These are phyloP conservation scores for Paramecium pentaurelia DNA, from an alignment of 73 alveolate genomes.

Conservation along the genomic window DNA sequence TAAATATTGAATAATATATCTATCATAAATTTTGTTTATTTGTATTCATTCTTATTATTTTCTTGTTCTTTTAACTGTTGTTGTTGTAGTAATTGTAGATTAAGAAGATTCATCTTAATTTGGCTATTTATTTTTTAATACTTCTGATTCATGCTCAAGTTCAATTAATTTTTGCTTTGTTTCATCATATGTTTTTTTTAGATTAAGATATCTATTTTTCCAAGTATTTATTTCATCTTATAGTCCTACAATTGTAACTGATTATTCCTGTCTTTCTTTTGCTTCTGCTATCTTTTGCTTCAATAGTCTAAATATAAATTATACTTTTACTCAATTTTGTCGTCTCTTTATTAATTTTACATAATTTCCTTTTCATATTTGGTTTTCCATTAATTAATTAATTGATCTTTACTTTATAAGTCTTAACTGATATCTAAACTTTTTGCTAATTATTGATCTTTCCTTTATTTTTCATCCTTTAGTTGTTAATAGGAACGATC, in stretches of 20 bases:
- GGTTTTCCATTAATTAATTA: not conserved
- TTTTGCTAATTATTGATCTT: not conserved
- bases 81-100: not conserved
- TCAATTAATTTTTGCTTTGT: not conserved
- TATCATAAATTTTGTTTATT: not conserved
- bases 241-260: not conserved
- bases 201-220: not conserved
- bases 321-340: not conserved
- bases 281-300: not conserved
- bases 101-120: not conserved
- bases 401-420: not conserved
- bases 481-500: not conserved
- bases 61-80: not conserved
- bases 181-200: not conserved
- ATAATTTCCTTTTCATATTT: not conserved
- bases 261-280: not conserved
- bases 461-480: not conserved
- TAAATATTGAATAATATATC: not conserved
- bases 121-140: not conserved
- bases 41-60: not conserved
- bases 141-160: not conserved
- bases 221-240: not conserved
- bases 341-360: not conserved
- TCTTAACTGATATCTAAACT: conserved; percentile 18
- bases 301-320: not conserved